Base-by-base conservation (phyloP, 179 eudicot species). In the Silene coronaria region DNA sequence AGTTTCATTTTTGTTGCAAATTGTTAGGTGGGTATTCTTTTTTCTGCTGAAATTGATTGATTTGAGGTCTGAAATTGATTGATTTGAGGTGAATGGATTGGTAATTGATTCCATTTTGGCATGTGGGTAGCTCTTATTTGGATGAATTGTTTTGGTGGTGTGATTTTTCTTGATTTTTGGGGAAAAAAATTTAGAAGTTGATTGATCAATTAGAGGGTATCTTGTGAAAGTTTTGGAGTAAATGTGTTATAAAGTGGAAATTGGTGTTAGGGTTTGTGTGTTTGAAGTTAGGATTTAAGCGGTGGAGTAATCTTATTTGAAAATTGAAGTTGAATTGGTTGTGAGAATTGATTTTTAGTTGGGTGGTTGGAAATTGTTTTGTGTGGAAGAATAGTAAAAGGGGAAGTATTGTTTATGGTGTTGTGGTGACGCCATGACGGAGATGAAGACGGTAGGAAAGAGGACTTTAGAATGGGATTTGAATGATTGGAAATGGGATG, bases 401-500 rank as follows among this genome's bases (percentile, higher is more conserved):
- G 88, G 23, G 79, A 85, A 59, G 32, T 58, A 74, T 72, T 75
- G 72, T 81, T 38, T 89, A 77, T 78, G 93, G 87, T 16, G 83
- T 82, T 4, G 82, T 82, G 72, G 78, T 81, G 65, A 65, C 58
- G 19, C 19, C 58, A 53, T 53, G 58, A 6, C 88, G 13, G 83
- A 85, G 66, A 61, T 80, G 79, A 84, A 85, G 77, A 82, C 84
- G 1, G 78, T 77, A 16, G 96, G 93, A 69, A 89, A 90, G 82
- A 89, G 82, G 84, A 82, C 73, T 74, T 71, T 88, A 65, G 96
- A 93, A 78, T 93, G 98, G 98, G 91, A 90, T 80, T 87, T 90
- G 78, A 90, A 88, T 84, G 96, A 93, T 73, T 93, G 98, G 97
- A 89, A 80, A 82, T 93, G 98, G 98, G 97, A 93, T 83, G 88